Evolutionary conservation across 371 early-diverging fungal genomes (phyloP).

Genomic region (Mortierella sp.): DNA sequence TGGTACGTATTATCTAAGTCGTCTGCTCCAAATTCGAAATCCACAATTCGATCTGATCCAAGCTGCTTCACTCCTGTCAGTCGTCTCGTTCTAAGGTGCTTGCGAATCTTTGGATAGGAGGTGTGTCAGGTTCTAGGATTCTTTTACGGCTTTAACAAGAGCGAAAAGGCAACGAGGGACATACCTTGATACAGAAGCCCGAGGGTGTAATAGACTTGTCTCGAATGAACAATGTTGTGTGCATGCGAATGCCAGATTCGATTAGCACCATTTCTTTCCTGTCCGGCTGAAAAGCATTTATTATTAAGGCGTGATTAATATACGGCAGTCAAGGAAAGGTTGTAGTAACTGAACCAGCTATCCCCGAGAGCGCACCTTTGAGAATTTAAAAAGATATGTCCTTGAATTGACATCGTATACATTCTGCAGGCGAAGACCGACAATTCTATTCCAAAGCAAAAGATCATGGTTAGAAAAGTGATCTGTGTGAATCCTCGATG

Average conservation of each 20-base stretch:
- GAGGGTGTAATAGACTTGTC: constrained; percentile 92
- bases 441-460: constrained; percentile 61
- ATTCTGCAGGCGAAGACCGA: constrained; percentile 92
- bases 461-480: not conserved
- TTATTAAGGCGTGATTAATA: not conserved
- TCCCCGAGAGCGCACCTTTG: constrained; percentile 65
- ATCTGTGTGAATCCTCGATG: not conserved
- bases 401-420: constrained; percentile 94
- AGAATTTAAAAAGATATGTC: constrained; percentile 95
- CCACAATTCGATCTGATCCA: constrained; percentile 94
- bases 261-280: constrained; percentile 90
- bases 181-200: constrained; percentile 87
- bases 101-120: constrained; percentile 74
- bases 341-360: not conserved
- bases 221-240: constrained; percentile 90
- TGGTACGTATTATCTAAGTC: constrained; percentile 82
- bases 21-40: constrained; percentile 90
- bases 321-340: not conserved
- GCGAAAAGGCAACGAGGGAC: too few species aligned
- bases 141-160: not conserved
- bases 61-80: constrained; percentile 87
- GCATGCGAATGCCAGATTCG: constrained; percentile 94
- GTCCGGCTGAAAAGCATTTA: constrained; percentile 69
- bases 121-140: too few species aligned
- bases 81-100: constrained; percentile 88